Percentiles rank a stretch among this genome's conserved stretches.
phyloP scores from a whole-genome alignment of 2,329 filamentous ascomycete species.

The Aspergillus sp. region DNA sequence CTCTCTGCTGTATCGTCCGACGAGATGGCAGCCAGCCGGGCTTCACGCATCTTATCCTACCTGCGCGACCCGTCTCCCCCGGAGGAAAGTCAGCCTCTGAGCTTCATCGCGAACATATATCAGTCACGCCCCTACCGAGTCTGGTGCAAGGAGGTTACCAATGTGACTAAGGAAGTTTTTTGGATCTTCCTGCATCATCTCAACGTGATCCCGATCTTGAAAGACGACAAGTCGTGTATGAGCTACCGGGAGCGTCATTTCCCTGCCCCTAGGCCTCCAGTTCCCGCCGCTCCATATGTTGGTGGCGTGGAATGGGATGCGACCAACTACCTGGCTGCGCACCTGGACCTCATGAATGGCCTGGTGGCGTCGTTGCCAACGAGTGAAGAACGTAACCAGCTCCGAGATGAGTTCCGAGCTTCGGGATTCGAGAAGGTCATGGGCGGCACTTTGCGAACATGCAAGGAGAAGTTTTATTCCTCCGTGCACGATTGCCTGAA shows the following conservation, averaged over 20 bases:
- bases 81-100: constrained; percentile 74
- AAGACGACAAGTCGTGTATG: constrained; percentile 35
- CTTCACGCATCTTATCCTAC: constrained; percentile 73
- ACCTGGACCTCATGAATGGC: constrained; percentile 90
- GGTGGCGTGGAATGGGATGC: constrained; percentile 98
- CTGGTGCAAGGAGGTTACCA: constrained; percentile 90
- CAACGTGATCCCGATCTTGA: constrained; percentile 70
- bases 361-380: constrained; percentile 80
- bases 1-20: constrained; percentile 66
- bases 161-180: constrained; percentile 96
- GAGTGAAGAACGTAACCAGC: constrained; percentile 67
- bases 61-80: constrained; percentile 76
- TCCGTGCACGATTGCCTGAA: constrained; percentile 85
- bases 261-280: constrained; percentile 80
- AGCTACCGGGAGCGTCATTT: constrained; percentile 65
- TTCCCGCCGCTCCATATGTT: constrained; percentile 92
- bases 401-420: constrained; percentile 75
- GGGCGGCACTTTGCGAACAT: constrained; percentile 79
- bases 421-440: constrained; percentile 92
- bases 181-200: constrained; percentile 98
- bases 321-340: constrained; percentile 90
- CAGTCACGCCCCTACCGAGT: constrained; percentile 84
- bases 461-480: constrained; percentile 97
- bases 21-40: constrained; percentile 65
- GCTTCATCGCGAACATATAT: constrained; percentile 88